These are phyloP conservation scores for Thelephora ganbajun DNA, from an alignment of 768 basidiomycete species.

Conservation along the genomic window DNA sequence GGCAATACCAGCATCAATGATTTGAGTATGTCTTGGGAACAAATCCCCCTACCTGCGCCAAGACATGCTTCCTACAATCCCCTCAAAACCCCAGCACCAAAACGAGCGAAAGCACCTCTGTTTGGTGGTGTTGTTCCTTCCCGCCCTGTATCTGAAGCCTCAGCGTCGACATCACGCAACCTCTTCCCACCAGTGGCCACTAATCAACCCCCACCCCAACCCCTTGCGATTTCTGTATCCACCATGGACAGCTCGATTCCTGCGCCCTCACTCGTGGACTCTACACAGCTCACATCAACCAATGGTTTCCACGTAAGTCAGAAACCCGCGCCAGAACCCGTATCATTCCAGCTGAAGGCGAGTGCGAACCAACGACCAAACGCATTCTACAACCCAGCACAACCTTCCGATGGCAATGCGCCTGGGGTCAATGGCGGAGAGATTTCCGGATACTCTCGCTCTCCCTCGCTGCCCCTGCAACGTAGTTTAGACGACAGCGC, in stretches of 20 bases:
- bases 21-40: slow-evolving; percentile 55
- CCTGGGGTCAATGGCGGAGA: background rate
- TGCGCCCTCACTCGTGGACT: slow-evolving; percentile 6
- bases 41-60: slow-evolving; percentile 16
- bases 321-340: slow-evolving; percentile 7
- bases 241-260: slow-evolving; percentile 5
- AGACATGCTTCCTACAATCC: slow-evolving; percentile 14
- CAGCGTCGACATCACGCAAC: slow-evolving; percentile 4
- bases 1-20: slow-evolving; percentile 15
- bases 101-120: slow-evolving; percentile 21
- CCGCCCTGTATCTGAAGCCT: background rate
- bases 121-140: slow-evolving; percentile 20
- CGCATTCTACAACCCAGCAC: slow-evolving; percentile 52
- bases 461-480: slow-evolving; percentile 1
- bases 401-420: slow-evolving; percentile 5
- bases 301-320: background rate
- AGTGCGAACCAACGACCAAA: slow-evolving; percentile 42
- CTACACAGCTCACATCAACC: background rate
- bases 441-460: slow-evolving; percentile 9
- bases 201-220: background rate
- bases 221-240: slow-evolving; percentile 1
- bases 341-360: slow-evolving; percentile 28
- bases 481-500: slow-evolving; percentile 1
- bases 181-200: slow-evolving; percentile 6
- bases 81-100: slow-evolving; percentile 13